phyloP scores from a whole-genome alignment of 2,329 filamentous ascomycete species.

The Elsinoe australis region DNA sequence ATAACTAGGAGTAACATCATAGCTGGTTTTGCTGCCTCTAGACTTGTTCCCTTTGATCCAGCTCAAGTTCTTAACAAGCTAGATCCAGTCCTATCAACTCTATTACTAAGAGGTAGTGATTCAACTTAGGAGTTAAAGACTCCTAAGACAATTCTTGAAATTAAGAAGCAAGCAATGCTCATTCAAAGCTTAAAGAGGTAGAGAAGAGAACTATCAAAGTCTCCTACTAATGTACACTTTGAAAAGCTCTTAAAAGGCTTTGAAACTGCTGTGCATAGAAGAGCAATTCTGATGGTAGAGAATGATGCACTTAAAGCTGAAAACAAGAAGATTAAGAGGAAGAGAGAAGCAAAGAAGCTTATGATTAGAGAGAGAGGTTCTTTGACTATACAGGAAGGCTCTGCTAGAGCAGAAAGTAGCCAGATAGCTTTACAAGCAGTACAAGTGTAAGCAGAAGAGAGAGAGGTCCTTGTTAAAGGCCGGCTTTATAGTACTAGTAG shows the following conservation, averaged over 20 bases:
- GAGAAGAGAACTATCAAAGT: slow-evolving; percentile 1
- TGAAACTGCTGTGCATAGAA: slow-evolving; percentile 1
- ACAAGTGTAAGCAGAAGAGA: not conserved
- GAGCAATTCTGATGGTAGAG: not conserved
- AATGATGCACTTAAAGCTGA: not conserved
- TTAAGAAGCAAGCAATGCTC: not conserved
- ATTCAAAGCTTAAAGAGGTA: slow-evolving; percentile 1
- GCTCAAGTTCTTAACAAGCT: slow-evolving; percentile 31
- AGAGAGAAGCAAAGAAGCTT: not conserved
- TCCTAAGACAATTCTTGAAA: not conserved
- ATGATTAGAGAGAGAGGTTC: not conserved
- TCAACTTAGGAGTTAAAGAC: slow-evolving; percentile 4
- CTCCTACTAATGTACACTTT: not conserved
- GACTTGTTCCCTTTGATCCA: slow-evolving; percentile 30
- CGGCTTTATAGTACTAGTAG: not conserved
- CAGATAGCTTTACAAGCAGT: not conserved
- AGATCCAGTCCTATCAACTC: slow-evolving; percentile 17
- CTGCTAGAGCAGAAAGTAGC: not conserved
- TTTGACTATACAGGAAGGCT: not conserved
- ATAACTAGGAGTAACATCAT: slow-evolving; percentile 28
- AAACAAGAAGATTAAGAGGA: not conserved
- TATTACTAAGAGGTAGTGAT: slow-evolving; percentile 1
- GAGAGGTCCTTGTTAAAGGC: not conserved
- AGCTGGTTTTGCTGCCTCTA: slow-evolving; percentile 28
- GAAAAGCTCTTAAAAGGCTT: not conserved